Evolutionary conservation across 2,329 filamentous ascomycete genomes (phyloP).

Genomic region (Mollisia scopiformis): DNA sequence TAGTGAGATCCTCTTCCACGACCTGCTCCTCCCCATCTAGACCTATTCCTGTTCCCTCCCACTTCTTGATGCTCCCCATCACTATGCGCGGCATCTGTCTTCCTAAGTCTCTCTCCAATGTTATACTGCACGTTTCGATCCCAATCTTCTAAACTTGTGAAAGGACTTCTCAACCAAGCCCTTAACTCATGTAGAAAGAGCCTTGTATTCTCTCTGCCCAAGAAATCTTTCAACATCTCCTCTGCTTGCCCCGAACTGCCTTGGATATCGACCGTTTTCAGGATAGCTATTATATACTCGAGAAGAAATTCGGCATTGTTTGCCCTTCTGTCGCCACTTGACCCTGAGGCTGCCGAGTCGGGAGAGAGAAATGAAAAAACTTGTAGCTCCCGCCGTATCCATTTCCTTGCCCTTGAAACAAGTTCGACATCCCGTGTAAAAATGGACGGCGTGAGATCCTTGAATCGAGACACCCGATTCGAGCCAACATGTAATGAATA

Average conservation of each 20-base stretch:
- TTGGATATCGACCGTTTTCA: conserved; percentile 83
- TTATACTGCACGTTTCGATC: conserved; percentile 52
- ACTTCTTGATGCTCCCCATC: too few species aligned
- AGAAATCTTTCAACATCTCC: conserved; percentile 75
- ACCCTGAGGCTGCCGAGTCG: conserved; percentile 13
- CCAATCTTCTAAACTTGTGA: conserved; percentile 72
- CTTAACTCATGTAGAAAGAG: conserved; percentile 86
- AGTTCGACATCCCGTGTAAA: conserved; percentile 69
- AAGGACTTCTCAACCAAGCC: conserved; percentile 83
- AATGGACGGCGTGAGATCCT: conserved; percentile 68
- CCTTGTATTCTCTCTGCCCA: conserved; percentile 73
- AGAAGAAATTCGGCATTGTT: conserved; percentile 83
- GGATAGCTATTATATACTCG: conserved; percentile 81
- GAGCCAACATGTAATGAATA: conserved; percentile 84
- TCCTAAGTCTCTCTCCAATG: too few species aligned
- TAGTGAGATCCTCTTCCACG: neutral
- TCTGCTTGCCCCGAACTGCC: conserved; percentile 79
- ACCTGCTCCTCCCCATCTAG: neutral
- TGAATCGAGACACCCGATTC: conserved; percentile 77
- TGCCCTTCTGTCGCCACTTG: conserved; percentile 46
- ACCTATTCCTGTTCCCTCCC: neutral
- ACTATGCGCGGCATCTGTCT: too few species aligned
- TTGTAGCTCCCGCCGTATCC: conserved; percentile 80
- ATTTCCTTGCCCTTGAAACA: conserved; percentile 76
- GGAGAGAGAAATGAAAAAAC: conserved; percentile 75